Evolutionary conservation across 208 protist species (phyloP), one percentile per base, ranked within the genome.

Genomic region (Crithidia expoeki): DNA sequence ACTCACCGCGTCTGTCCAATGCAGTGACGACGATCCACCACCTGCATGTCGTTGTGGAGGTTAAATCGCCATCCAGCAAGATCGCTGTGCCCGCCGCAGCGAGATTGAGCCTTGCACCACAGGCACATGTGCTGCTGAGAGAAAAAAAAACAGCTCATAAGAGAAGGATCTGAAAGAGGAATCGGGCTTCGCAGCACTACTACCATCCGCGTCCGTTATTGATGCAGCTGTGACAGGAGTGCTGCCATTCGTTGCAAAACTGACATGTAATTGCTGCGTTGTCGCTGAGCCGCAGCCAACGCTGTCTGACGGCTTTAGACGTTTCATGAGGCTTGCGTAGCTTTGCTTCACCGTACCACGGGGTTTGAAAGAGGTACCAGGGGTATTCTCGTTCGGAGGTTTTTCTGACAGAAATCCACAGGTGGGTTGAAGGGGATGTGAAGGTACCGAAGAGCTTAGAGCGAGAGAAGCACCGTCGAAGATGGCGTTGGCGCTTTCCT

Each of bases 101-200:
- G 19, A 99, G 82, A 68, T 99, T 99, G 42, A 99, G 97, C n/a
- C 98, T 97, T 0, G 99, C 62, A 19, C 97, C 97, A 42, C 96
- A 97, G 4, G 97, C 93, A 7, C 93, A 75, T 0, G 97, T 99
- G 17, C 88, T 98, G 3, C 98, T 76, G 14, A 98, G 77, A 59
- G n/a, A n/a, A 99, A 99, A 38, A 80, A 58, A 83, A 99, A 98
- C n/a, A 88, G 79, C 23, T 46, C 9, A 0, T 10, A 40, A 5
- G 36, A 5, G 36, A 12, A 40, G 36, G 36, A 40, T 14, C 9
- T 5, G 36, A 12, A 40, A 12, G 36, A 40, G 12, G 36, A 12
- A 40, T 12, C 5, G 36, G 5, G 36, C 36, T 5, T 40, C 36
- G 36, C 12, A 12, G 12, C 9, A 40, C 36, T 14, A 40, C 36